Base-by-base conservation (phyloP, 305 asterid genomes). In the Andrographis paniculata region DNA sequence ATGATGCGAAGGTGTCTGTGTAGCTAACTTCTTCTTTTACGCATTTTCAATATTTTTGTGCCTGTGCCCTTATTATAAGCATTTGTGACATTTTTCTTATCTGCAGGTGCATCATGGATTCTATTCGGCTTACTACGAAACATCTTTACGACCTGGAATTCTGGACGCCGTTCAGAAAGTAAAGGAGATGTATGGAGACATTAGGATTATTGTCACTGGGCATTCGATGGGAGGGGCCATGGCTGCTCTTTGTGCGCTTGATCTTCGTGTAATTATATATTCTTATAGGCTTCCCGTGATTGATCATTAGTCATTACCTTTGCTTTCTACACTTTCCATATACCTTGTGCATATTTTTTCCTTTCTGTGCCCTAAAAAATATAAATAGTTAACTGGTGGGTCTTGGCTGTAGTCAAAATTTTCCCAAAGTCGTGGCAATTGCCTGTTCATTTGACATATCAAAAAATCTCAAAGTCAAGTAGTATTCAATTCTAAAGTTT, bases 171-270 rank as follows among this genome's bases (percentile, higher is more conserved):
- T 92, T 62, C 55, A 71, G 59, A 53, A 44, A 50, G 85, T 75
- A 31, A 76, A 70, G 65, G 77, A 77, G 46, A 40, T 76, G 10
- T 75, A 81, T 52, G 97, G 93, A 48, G 75, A 73, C 58, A 67
- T 71, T 39, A 59, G 58, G 46, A 73, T 92, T 54, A 72, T 92
- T 67, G 79, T 76, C 50, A 84, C 97, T 18, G 99, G 99, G 45
- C 99, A 92, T 69, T 92, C 99, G 18, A 92, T 92, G 99, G 99
- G 99, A 66, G 99, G 97, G 51, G 99, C 97, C 23, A 92, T 92
- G 59, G 99, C 94, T 52, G 86, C 94, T 50, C 65, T 92, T 50
- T 92, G 99, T 58, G 99, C 75, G 15, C 91, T 92, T 60, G 99
- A 92, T 79, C 93, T 92, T 45, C 68, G 38, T 35, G 97, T 92